Base-by-base conservation (phyloP, 441 rosid species). In the Lagerstroemia fauriei region DNA sequence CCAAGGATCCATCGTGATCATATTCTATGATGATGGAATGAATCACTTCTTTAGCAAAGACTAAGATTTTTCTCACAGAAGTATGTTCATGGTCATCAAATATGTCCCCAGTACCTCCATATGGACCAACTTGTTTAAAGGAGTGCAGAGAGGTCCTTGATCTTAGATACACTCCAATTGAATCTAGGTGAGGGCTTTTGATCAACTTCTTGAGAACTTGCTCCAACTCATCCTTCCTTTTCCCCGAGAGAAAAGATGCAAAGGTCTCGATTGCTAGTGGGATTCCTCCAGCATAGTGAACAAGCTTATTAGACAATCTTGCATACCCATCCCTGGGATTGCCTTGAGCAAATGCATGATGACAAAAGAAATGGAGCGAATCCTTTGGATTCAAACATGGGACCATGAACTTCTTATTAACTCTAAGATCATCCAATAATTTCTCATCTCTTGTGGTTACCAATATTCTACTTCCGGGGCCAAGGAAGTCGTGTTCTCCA, bases 81-180 rank as follows among this genome's bases (percentile, higher is more conserved):
- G 16, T 61, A 4, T 38, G 46, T 24, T 7, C 34, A 27, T 38
- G 53, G 47, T 78, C 81, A 0, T 78, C 73, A 46, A 4, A 46
- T 4, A 9, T 5, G 5, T 0, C 9, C 18, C 82, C 82, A 70
- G 41, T 3, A 50, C 82, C 82, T 70, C 76, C 76, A 2, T 68
- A 78, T 46, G 75, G 75, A 18, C 81, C 81, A 17, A 9, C 27
- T 46, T 3, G 24, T 41, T 48, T 0, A 31, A n/a, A 24, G 1
- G 46, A 34, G 22, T 78, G 4, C 2, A 65, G 7, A 68, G 44
- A 73, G 10, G 81, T 47, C 9, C 66, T 14, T 31, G 47, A 73
- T 48, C 51, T 25, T 0, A 78, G 32, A 29, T 78, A 68, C 18
- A 73, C 81, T 78, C 81, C 81, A 6, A 78, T 5, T 16, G 81